Base-by-base conservation (phyloP, 305 asterid genomes). In the Petunia hybrid region DNA sequence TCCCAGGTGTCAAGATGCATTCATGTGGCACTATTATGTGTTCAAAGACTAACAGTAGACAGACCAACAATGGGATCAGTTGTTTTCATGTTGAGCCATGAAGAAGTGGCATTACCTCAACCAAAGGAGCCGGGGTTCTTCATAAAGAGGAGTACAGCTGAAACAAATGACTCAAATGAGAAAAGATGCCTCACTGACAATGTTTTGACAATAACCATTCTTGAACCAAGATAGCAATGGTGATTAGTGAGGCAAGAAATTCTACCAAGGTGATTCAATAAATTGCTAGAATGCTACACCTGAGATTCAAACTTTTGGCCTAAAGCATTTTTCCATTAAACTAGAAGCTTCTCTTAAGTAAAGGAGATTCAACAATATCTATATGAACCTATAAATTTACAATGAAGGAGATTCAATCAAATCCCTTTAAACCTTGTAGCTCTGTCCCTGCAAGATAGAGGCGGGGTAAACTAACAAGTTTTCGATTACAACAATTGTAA, bases 81-180 rank as follows among this genome's bases (percentile, higher is more conserved):
- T 53, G 74, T 85, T 36, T 83, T 84, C 79, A 85, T 85, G 90
- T 79, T 87, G 2, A 86, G 83, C 70, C 82, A 48, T 14, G 87
- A 87, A 61, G 87, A 75, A 74, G 83, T 83, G 8, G 39, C 60
- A 22, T 10, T 87, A 36, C 87, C 87, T 0, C 80, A 80, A 5
- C 90, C 91, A 0, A 88, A 88, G 38, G 87, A 86, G 64, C 85
- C 88, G 10, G 88, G 83, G 8, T 86, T 86, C 60, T 88, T 84
- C 74, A 55, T 65, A 1, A 82, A 51, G 76, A 68, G 70, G 36
- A 84, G 82, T 53, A 71, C 4, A 57, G 5, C 42, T 36, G 80
- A 77, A 77, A 45, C 80, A 77, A 40, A 12, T 60, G 55, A 31
- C 42, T 39, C 71, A 22, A 77, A 42, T 77, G 71, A 60, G 71